These are phyloP conservation scores for Hamamelis virginiana DNA, from an alignment of 164 flowering plant species.

Conservation along the genomic window DNA sequence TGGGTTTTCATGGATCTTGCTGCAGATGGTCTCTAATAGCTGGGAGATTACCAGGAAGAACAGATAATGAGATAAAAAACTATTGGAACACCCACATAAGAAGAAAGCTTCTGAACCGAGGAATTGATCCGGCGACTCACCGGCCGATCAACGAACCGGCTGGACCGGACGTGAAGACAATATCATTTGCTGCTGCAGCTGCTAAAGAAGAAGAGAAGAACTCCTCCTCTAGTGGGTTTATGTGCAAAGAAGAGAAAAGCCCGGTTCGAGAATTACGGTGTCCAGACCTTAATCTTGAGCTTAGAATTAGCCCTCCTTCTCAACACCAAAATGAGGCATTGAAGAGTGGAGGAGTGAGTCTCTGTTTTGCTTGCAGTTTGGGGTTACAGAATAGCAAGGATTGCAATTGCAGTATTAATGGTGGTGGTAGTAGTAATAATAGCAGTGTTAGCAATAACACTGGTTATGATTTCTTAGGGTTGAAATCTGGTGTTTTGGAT, in stretches of 20 bases:
- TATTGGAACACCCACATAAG: constrained; percentile 91
- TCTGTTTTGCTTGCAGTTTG: constrained; percentile 73
- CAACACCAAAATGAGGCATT: constrained; percentile 23
- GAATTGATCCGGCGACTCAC: constrained; percentile 82
- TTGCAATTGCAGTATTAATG: constrained; percentile 44
- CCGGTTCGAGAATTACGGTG: constrained; percentile 35
- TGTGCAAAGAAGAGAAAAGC: constrained; percentile 21
- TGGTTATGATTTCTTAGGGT: constrained; percentile 62
- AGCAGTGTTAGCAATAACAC: constrained; percentile 8
- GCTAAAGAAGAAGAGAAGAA: constrained; percentile 33
- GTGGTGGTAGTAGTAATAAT: constrained; percentile 14
- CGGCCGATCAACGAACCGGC: constrained; percentile 52
- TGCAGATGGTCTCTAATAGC: constrained; percentile 63
- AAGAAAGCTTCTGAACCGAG: constrained; percentile 72
- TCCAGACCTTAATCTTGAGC: constrained; percentile 82
- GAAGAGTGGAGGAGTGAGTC: constrained; percentile 32
- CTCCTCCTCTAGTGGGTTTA: constrained; percentile 16
- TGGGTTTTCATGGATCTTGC: constrained; percentile 6
- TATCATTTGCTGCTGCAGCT: constrained; percentile 36
- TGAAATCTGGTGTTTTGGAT: constrained; percentile 59
- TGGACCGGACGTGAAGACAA: constrained; percentile 32
- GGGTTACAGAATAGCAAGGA: constrained; percentile 62
- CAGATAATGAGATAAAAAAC: constrained; percentile 87
- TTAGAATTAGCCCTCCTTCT: constrained; percentile 76
- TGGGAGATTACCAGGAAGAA: constrained; percentile 81